Base-by-base conservation (phyloP, 352 stramenopile genomes). In the Globisporangium acanthophoron region DNA sequence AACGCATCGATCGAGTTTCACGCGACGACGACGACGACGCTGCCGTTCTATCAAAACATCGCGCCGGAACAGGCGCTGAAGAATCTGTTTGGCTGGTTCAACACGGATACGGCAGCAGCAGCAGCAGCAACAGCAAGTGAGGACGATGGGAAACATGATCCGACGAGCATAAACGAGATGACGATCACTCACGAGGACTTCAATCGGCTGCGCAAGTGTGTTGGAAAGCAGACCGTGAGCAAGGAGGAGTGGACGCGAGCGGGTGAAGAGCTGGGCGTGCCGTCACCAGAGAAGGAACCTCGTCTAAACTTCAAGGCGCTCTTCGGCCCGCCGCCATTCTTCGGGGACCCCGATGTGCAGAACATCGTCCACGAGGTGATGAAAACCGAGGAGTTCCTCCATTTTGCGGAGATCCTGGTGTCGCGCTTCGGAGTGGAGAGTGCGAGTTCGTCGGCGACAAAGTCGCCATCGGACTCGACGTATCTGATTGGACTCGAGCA, bases 1-100 rank as follows among this genome's bases (percentile, higher is more conserved):
- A 58, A 61, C 20, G 56, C 52, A 20, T 53, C 59, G 5, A 43
- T 29, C 29, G 48, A 53, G 5, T 27, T 12, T 5, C 62, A 69
- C 11, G 62, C 67, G 20, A 75, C 71, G 11, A 80, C 71, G 49
- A 78, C 67, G 52, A n/a, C n/a, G n/a, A n/a, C n/a, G n/a, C 49
- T 84, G 47, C 74, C 67, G 49, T 82, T 84, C 58, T 82, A 76
- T 49, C 64, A 87, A 61, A 65, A 84, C 40, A 81, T 84, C 31
- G 71, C 69, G 15, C 74, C 74, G 6, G 74, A 61, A 20, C 61
- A 49, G 50, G 76, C 76, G 5, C 51, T 87, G 13, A 53, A 75
- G 29, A 66, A 66, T 18, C 64, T 87, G 11, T 84, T 82, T 41
- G 57, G 69, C 7, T 73, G 61, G 65, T 87, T 87, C 45, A 29